These are phyloP conservation scores for Triadica sebifera DNA, from an alignment of 345 rosid species.

Conservation along the genomic window DNA sequence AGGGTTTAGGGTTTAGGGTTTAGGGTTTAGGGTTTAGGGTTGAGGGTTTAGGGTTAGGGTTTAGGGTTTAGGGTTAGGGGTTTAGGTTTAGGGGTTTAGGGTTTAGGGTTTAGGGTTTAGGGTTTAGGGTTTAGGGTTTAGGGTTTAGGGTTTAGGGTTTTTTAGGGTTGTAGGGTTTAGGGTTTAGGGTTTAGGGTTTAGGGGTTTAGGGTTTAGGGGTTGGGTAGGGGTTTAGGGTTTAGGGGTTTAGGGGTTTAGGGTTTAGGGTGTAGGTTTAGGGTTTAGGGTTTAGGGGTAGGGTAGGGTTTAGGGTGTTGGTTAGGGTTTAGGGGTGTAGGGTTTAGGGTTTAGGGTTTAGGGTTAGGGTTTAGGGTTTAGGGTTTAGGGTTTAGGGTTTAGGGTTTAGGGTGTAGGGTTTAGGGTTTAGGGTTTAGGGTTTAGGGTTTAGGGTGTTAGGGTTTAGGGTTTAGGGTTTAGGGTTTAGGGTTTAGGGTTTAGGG, in stretches of 20 bases:
- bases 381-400: constrained; percentile 25
- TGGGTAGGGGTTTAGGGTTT: constrained; percentile 23
- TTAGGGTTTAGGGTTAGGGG: constrained; percentile 10
- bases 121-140: constrained; percentile 9
- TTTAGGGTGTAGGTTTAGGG: constrained; percentile 31
- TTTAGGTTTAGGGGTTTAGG: constrained; percentile 2
- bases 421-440: constrained; percentile 30
- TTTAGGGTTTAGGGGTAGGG: constrained; percentile 30
- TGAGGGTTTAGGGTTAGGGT: constrained; percentile 4
- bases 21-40: constrained; percentile 17
- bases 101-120: constrained; percentile 5
- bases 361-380: constrained; percentile 28
- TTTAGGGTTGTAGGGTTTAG: constrained; percentile 15
- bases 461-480: constrained; percentile 29
- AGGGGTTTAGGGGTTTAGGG: constrained; percentile 31
- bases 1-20: background rate
- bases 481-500: too few relatives aligned
- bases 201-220: constrained; percentile 20
- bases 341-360: constrained; percentile 29
- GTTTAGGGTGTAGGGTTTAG: constrained; percentile 30
- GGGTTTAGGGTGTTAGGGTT: constrained; percentile 29
- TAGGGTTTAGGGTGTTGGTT: background rate
- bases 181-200: constrained; percentile 22
- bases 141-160: constrained; percentile 11
- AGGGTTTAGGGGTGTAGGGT: constrained; percentile 32